Evolutionary conservation across 2,329 filamentous ascomycete genomes (phyloP).

Genomic region (Tolypocladium tropicale): DNA sequence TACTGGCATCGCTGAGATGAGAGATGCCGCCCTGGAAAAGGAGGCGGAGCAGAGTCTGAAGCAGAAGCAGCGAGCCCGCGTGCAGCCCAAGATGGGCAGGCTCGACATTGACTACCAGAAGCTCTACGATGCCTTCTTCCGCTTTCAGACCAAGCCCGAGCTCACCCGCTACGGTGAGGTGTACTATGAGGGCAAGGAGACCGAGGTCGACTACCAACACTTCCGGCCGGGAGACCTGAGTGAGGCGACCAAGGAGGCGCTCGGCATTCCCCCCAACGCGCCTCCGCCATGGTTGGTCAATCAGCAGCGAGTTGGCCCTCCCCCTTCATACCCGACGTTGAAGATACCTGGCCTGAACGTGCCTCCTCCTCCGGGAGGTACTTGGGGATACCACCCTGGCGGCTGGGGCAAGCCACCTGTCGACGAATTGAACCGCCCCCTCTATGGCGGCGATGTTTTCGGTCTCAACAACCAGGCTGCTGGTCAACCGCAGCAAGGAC

Average conservation of each 20-base stretch:
- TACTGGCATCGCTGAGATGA: slow-evolving; percentile 96
- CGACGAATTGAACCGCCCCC: slow-evolving; percentile 81
- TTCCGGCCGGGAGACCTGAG: slow-evolving; percentile 83
- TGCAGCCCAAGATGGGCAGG: slow-evolving; percentile 92
- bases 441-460: slow-evolving; percentile 93
- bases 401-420: slow-evolving; percentile 94
- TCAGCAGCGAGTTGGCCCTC: slow-evolving; percentile 86
- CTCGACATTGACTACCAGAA: slow-evolving; percentile 98
- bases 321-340: slow-evolving; percentile 88
- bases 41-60: slow-evolving; percentile 86
- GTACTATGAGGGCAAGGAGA: slow-evolving; percentile 99
- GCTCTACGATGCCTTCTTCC: slow-evolving; percentile 96
- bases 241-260: slow-evolving; percentile 80
- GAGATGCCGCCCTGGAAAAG: slow-evolving; percentile 91
- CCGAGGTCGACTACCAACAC: slow-evolving; percentile 87
- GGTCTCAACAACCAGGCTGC: slow-evolving; percentile 50
- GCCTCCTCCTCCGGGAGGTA: slow-evolving; percentile 76
- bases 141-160: slow-evolving; percentile 91
- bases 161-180: slow-evolving; percentile 93
- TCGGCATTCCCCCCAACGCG: slow-evolving; percentile 86
- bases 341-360: slow-evolving; percentile 93
- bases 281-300: slow-evolving; percentile 97
- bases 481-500: slow-evolving; percentile 24
- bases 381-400: slow-evolving; percentile 92
- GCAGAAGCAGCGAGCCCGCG: slow-evolving; percentile 89